Evolutionary conservation across 805 yeast species (phyloP).

Genomic region (Candida loeiensis): DNA sequence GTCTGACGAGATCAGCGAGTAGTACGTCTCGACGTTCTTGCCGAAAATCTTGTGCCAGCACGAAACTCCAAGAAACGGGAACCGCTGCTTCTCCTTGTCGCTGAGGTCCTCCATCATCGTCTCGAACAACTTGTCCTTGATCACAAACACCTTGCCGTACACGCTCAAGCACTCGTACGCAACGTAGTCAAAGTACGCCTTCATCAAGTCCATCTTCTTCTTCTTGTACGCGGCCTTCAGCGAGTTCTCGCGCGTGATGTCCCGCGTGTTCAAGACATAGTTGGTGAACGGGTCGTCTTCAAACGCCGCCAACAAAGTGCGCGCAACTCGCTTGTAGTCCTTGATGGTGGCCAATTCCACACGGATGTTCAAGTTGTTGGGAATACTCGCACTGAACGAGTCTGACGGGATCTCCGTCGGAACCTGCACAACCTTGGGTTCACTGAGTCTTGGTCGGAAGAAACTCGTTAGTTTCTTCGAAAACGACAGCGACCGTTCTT

Average conservation of each 20-base stretch:
- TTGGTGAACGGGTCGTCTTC: slow-evolving; percentile 52
- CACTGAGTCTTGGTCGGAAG: slow-evolving; percentile 1
- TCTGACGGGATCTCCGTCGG: not conserved
- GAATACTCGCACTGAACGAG: slow-evolving; percentile 10
- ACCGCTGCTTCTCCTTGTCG: slow-evolving; percentile 22
- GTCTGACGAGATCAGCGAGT: slow-evolving; percentile 8
- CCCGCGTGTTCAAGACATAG: slow-evolving; percentile 41
- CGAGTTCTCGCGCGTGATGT: slow-evolving; percentile 24
- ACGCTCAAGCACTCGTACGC: slow-evolving; percentile 49
- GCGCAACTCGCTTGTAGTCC: slow-evolving; percentile 55
- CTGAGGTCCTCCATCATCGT: slow-evolving; percentile 23
- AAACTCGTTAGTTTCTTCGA: not conserved
- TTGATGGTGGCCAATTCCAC: slow-evolving; percentile 25
- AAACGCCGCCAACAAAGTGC: slow-evolving; percentile 50
- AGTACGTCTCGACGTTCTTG: slow-evolving; percentile 13
- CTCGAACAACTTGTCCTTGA: slow-evolving; percentile 48
- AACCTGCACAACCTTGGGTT: slow-evolving; percentile 1
- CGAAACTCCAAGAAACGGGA: slow-evolving; percentile 53
- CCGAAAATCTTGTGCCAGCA: slow-evolving; percentile 35
- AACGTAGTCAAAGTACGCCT: slow-evolving; percentile 50
- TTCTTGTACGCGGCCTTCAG: slow-evolving; percentile 26
- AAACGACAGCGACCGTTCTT: slow-evolving; percentile 2
- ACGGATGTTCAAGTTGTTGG: slow-evolving; percentile 13
- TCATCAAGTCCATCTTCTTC: slow-evolving; percentile 40
- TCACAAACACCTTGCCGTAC: slow-evolving; percentile 49